Evolutionary conservation across 306 rosid species (phyloP), one percentile per base, ranked within the genome.

Genomic region (Acacia acuminata): DNA sequence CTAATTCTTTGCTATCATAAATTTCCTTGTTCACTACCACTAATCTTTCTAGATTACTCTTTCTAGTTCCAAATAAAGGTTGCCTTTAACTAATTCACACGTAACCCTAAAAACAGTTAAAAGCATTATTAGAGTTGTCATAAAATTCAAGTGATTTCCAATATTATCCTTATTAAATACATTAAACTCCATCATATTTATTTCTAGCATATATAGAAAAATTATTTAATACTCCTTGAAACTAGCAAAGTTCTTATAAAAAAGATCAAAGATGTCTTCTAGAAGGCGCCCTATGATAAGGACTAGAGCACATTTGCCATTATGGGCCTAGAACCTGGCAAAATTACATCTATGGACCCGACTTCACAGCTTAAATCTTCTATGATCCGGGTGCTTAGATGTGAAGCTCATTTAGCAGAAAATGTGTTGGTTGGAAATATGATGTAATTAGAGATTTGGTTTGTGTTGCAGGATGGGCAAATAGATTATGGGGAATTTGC

Each of bases 401-500:
- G 67, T 60, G 24, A 61, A 61, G 25, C 17, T 5, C 19, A 25
- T 47, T 16, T 51, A 34, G 30, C 22, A 56, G 30, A n/a, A 36
- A 55, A 60, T 5, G 76, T 81, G 25, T 79, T 81, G 32, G 19
- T 78, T 78, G 79, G 71, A 42, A 76, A n/a, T 56, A 56, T 66
- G 71, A 77, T 24, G 0, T 27, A 25, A 89, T 78, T 71, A 17
- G 67, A 71, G 63, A 14, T 12, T 58, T 58, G 13, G 30, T 80
- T 55, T 74, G 66, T 75, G 48, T 6, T 84, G 84, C 93, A 90
- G 93, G 93, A 90, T 84, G 93, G 93, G 60, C 91, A 88, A 79
- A 90, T 90, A 86, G 93, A 90, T 86, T 90, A 88, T 84, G 88
- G 87, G 50, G 93, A 90, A 81, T 90, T 90, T 77, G 85, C 89